phyloP scores from a whole-genome alignment of 2,329 filamentous ascomycete species.

The Aspergillus sp. region DNA sequence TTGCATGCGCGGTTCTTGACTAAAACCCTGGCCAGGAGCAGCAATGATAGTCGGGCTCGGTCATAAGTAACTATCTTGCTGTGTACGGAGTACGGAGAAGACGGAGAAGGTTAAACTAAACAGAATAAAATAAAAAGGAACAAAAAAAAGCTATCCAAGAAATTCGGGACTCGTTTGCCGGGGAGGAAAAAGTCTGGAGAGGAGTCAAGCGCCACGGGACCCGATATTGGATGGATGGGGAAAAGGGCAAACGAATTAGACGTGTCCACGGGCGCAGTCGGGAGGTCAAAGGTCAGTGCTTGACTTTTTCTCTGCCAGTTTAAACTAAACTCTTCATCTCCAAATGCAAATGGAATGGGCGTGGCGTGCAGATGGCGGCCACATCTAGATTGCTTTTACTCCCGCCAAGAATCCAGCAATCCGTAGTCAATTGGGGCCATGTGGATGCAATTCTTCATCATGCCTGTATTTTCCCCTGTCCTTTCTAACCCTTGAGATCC shows the following conservation, averaged over 20 bases:
- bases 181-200: not conserved
- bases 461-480: not conserved
- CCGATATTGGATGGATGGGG: not conserved
- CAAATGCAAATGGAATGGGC: not conserved
- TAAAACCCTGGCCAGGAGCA: conserved; percentile 11
- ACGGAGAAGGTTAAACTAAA: not conserved
- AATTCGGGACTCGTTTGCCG: not conserved
- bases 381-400: conserved; percentile 25
- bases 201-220: conserved; percentile 5
- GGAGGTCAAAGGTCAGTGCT: conserved; percentile 20
- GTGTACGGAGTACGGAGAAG: not conserved
- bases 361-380: conserved; percentile 19
- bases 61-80: too few relatives aligned
- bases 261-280: conserved; percentile 34
- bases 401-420: too few relatives aligned
- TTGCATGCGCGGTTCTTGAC: conserved; percentile 21
- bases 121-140: too few relatives aligned
- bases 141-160: too few relatives aligned
- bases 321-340: not conserved
- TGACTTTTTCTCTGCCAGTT: not conserved
- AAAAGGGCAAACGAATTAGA: conserved; percentile 23
- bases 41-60: conserved; percentile 7
- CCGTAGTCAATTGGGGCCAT: not conserved
- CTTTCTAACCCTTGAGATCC: too few relatives aligned
- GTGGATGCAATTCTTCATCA: conserved; percentile 2